Evolutionary conservation across 176 grass and related monocot genomes (phyloP), one percentile per base, ranked within the genome.

Genomic region (Triticum urartu): DNA sequence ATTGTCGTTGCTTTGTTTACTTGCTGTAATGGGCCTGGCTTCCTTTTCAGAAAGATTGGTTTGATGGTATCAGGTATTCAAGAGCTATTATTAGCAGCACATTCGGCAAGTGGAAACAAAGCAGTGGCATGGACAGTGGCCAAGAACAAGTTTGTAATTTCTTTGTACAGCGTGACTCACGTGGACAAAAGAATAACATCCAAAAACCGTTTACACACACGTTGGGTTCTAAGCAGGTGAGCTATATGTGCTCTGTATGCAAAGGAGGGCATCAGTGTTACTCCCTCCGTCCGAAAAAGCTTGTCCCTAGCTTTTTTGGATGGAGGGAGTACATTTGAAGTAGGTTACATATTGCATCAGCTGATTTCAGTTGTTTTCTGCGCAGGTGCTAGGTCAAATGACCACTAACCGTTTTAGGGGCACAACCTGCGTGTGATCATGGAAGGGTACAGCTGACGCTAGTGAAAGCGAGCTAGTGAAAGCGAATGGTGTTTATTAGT

Each of bases 1-100:
- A 35, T 52, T 98, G 43, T 94, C 93, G 58, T 92, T 98, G 82
- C 66, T 95, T 74, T 98, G 90, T 84, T 84, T 95, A 50, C 87
- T 92, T 81, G 88, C 79, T 86, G 40, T 95, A 77, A 63, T 95
- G 20, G 86, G 86, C 47, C 79, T 91, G 36, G 86, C 90, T 30
- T 80, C 90, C 60, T 35, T 91, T 90, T 98, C 96, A 62, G 93
- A 95, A 71, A 82, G 81, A 77, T 84, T 94, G 81, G 58, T 91
- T 79, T 95, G 78, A 95, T 81, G 38, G 76, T 76, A 87, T 21
- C 28, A 39, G 25, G 43, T 78, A 83, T 59, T 79, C 25, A 72
- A 67, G 59, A 86, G 45, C 48, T 68, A 79, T 67, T 47, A 66
- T 54, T 73, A 81, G 76, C 25, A 78, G 20, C 68, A 34, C 42